Evolutionary conservation across 78 protist species (phyloP).

Genomic region (Isochrysis galbana): DNA sequence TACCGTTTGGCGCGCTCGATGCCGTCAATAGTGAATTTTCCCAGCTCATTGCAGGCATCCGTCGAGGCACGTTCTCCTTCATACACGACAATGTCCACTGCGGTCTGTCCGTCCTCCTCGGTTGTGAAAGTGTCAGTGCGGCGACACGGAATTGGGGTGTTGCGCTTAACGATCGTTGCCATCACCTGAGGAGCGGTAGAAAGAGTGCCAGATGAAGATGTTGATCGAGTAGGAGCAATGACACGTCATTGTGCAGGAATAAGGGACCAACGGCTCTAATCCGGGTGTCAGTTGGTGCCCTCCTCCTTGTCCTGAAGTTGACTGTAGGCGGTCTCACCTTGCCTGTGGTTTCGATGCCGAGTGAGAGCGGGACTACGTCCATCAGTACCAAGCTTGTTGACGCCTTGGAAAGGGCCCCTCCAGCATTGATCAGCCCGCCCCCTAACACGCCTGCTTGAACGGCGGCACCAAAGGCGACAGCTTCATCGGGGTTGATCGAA

Average conservation of each 20-base stretch:
- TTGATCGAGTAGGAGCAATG: too few relatives aligned
- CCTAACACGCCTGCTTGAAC: slow-evolving; percentile 94
- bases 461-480: neutral
- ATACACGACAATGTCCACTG: slow-evolving; percentile 62
- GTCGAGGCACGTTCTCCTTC: neutral
- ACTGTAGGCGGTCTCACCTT: too few relatives aligned
- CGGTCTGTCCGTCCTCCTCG: slow-evolving; percentile 98
- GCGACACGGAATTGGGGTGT: slow-evolving; percentile 95
- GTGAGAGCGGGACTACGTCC: slow-evolving; percentile 74
- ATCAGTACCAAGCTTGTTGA: slow-evolving; percentile 52
- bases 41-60: neutral
- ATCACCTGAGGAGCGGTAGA: too few relatives aligned
- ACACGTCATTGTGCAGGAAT: too few relatives aligned
- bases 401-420: slow-evolving; percentile 21
- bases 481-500: neutral
- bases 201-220: too few relatives aligned
- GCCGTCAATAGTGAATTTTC: neutral
- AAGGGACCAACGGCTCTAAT: too few relatives aligned
- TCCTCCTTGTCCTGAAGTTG: too few relatives aligned
- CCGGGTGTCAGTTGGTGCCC: too few relatives aligned
- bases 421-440: slow-evolving; percentile 53
- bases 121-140: slow-evolving; percentile 93
- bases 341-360: slow-evolving; percentile 88
- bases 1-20: neutral
- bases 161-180: slow-evolving; percentile 83